These are phyloP conservation scores for Hyaloperonospora brassicae DNA, from an alignment of 352 stramenopile species.

Conservation along the genomic window DNA sequence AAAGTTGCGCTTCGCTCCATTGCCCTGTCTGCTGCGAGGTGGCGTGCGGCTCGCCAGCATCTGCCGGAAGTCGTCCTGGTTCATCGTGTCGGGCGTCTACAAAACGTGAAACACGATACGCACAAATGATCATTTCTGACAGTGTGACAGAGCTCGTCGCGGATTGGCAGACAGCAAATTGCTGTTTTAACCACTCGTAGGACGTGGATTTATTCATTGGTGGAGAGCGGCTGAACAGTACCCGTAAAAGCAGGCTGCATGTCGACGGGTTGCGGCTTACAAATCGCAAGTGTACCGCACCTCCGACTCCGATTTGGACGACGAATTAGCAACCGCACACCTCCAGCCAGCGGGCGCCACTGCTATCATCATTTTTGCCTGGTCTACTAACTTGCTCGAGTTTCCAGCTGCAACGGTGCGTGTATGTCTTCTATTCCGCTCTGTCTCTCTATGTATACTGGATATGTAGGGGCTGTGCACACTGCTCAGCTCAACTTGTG, in stretches of 20 bases:
- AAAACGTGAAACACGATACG: constrained; percentile 1
- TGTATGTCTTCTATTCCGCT: constrained; percentile 3
- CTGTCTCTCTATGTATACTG: constrained; percentile 4
- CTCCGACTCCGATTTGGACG: constrained; percentile 13
- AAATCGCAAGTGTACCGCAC: constrained; percentile 3
- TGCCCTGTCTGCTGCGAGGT: constrained; percentile 13
- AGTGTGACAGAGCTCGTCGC: not conserved
- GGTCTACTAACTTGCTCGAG: constrained; percentile 54
- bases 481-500: too few relatives aligned
- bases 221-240: constrained; percentile 14
- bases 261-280: not conserved
- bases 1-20: constrained; percentile 52
- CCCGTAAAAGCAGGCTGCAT: constrained; percentile 10
- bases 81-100: constrained; percentile 25
- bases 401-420: constrained; percentile 28
- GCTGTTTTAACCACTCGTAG: constrained; percentile 10
- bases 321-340: constrained; percentile 10
- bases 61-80: constrained; percentile 72
- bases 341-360: constrained; percentile 3
- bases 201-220: constrained; percentile 22
- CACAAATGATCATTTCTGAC: constrained; percentile 6
- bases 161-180: constrained; percentile 7
- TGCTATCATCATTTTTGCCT: constrained; percentile 54
- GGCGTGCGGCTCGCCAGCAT: constrained; percentile 33
- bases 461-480: not conserved